Base-by-base conservation (phyloP, 2,329 filamentous ascomycete species). In the Neoascochyta sp. region DNA sequence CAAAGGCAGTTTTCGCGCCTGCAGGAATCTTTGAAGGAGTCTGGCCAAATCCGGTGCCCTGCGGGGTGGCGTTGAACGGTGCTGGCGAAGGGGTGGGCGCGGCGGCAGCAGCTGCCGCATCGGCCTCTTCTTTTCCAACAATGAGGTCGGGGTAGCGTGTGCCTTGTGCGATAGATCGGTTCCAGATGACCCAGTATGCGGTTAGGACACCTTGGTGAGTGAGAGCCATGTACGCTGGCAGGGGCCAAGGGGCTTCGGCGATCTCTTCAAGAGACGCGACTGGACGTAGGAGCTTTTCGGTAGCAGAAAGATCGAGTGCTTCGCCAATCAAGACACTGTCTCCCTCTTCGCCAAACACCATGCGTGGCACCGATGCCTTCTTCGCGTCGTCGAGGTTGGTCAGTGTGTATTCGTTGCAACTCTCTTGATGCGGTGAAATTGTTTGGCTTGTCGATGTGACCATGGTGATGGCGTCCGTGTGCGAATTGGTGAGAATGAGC, bases 141-240 rank as follows among this genome's bases (percentile, higher is more conserved):
- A 73, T 67, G 42, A 95, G 69, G 4, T 83, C 85, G 22, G 82
- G 75, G 59, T 88, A 96, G 1, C 78, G 76, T 5, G 77, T 78
- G 3, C 81, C 81, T 47, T 81, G 71, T 36, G 81, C 78, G 39
- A 98, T 80, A 2, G 90, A 88, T 22, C 93, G 87, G 19, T 83
- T 78, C 64, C 95, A 95, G 12, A 96, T 76, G 23, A 96, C 66
- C 86, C 90, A 95, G 88, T 90, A 98, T 9, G 80, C 75, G 24
- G 78, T 80, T 10, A 98, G 69, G 7, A 94, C 67, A 43, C 92
- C 92, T 52, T 95, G 86, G 45, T 95, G 82, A 38, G 93, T 96
- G 10, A 98, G 69, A 16, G 87, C 74, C 73, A 92, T 82, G 22
- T 95, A 71, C 8, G 81, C 86, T 5, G 92, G 92, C 7, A 96